Evolutionary conservation across 2,329 filamentous ascomycete genomes (phyloP).

Genomic region (Pestalotiopsis sp.): DNA sequence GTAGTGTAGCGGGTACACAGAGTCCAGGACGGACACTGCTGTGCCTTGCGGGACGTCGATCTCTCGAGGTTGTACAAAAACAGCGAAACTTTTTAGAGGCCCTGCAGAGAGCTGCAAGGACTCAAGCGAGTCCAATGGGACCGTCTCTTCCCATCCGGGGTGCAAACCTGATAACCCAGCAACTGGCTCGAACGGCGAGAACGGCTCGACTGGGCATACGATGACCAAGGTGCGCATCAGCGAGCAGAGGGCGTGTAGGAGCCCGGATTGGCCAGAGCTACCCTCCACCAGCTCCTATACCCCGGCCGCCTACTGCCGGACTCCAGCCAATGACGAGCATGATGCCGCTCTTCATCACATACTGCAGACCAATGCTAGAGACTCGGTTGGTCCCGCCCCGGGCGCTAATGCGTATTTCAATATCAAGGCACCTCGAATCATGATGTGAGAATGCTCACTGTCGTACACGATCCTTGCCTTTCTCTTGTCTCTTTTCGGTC

Average conservation of each 20-base stretch:
- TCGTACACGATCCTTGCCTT: neutral
- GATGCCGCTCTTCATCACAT: conserved; percentile 29
- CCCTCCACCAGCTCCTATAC: conserved; percentile 23
- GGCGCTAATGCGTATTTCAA: conserved; percentile 12
- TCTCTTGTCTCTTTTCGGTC: neutral
- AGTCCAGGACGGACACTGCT: neutral
- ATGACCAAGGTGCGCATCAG: conserved; percentile 23
- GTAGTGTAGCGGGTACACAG: neutral
- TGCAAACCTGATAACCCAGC: neutral
- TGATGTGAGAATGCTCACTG: neutral
- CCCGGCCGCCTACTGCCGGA: conserved; percentile 22
- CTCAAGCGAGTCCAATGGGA: neutral
- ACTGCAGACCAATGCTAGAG: conserved; percentile 24
- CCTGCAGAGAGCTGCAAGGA: neutral
- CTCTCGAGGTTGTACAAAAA: neutral
- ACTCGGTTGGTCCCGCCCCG: conserved; percentile 26
- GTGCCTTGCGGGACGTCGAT: neutral
- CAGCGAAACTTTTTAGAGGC: neutral
- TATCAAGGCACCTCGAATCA: conserved; percentile 15
- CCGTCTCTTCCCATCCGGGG: neutral
- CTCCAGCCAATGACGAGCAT: conserved; percentile 29
- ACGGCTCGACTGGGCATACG: neutral
- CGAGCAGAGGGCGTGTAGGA: conserved; percentile 31
- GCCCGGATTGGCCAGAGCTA: conserved; percentile 30
- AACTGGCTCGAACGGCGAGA: too few relatives aligned